Evolutionary conservation across 805 yeast genomes (phyloP).

Genomic region (Kodamaea leandrae): DNA sequence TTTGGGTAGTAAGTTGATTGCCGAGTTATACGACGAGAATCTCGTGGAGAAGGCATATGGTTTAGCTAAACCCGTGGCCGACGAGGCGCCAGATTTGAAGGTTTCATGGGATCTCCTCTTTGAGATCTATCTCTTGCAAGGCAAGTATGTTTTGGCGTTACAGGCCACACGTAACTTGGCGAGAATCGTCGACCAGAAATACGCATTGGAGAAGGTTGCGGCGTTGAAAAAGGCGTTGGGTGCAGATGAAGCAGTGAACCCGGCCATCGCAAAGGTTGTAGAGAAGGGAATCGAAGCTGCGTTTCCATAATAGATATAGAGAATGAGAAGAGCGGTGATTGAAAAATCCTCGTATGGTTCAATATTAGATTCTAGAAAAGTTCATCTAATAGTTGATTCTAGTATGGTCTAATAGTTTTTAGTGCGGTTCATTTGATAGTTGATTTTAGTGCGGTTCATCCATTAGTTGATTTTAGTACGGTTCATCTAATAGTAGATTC

Average conservation of each 20-base stretch:
- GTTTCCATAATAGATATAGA: constrained; percentile 20
- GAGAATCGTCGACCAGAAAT: constrained; percentile 22
- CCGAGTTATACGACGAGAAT: constrained; percentile 26
- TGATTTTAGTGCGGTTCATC: too few species aligned
- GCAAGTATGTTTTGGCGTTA: constrained; percentile 45
- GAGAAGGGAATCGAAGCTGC: constrained; percentile 35
- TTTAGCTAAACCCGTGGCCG: constrained; percentile 39
- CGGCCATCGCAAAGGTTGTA: constrained; percentile 44
- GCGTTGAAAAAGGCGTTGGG: constrained; percentile 19
- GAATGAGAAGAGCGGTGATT: not conserved
- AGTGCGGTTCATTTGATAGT: not conserved
- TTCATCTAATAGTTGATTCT: too few species aligned
- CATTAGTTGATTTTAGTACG: too few species aligned
- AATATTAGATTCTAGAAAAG: not conserved
- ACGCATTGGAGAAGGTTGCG: constrained; percentile 8
- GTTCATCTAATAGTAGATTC: too few species aligned
- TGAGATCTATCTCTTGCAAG: constrained; percentile 37
- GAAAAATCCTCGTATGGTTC: not conserved
- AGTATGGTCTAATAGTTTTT: not conserved
- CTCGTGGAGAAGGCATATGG: constrained; percentile 46
- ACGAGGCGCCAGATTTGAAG: constrained; percentile 40
- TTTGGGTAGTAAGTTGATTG: constrained; percentile 48
- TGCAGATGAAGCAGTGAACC: constrained; percentile 35
- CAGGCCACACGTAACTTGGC: constrained; percentile 46
- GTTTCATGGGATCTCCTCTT: constrained; percentile 45